Conservation (phyloP, 2,329 filamentous ascomycete species). For the Diaporthe vaccinii region DNA sequence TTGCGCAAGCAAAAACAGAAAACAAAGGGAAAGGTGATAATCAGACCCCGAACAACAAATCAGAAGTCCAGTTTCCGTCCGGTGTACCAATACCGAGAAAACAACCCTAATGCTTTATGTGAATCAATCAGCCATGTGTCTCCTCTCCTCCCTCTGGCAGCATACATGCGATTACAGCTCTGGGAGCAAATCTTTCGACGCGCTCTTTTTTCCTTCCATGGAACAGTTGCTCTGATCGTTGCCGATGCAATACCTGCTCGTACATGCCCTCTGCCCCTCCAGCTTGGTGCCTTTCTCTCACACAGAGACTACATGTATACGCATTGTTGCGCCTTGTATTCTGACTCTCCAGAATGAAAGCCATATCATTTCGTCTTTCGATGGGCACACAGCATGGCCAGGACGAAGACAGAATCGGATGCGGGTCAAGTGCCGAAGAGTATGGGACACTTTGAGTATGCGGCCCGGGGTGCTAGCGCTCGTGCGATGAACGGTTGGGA, state of each 20-base stretch:
- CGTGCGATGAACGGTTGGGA: background rate
- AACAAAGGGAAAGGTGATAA: constrained; percentile 10
- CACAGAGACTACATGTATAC: background rate
- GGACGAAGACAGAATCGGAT: background rate
- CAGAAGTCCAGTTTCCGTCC: constrained; percentile 36
- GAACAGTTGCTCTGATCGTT: background rate
- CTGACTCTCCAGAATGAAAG: background rate
- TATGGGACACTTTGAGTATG: background rate
- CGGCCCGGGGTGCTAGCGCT: background rate
- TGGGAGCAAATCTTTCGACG: constrained; percentile 10
- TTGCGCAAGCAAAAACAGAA: background rate
- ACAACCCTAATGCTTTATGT: constrained; percentile 33
- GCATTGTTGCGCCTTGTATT: constrained; percentile 7
- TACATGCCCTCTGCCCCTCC: constrained; percentile 18
- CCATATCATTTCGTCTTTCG: background rate
- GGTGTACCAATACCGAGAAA: constrained; percentile 25
- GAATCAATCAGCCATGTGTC: constrained; percentile 16
- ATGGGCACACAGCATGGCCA: background rate
- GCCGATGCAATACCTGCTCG: constrained; percentile 18
- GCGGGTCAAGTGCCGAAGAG: too few species aligned
- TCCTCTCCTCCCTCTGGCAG: constrained; percentile 4
- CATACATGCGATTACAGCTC: constrained; percentile 33
- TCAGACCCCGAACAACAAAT: constrained; percentile 20
- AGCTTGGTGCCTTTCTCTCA: background rate
- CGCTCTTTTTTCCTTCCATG: background rate